Evolutionary conservation across 148 eudicot genomes (phyloP), one percentile per base, ranked within the genome.

Genomic region (Rhododendron griersonianum): DNA sequence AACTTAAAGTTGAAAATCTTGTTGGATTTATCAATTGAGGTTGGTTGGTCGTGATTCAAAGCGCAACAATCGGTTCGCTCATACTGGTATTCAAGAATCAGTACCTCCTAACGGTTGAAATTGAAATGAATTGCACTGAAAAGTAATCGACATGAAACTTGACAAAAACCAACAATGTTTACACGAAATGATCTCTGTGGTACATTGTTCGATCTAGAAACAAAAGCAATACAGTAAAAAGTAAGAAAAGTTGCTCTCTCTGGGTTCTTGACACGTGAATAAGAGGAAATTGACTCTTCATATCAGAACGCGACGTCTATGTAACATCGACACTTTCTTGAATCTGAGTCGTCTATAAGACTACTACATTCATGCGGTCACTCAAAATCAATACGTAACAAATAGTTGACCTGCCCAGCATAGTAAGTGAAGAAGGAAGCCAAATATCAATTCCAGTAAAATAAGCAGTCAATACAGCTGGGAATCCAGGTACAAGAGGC

Each of bases 401-500:
- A 13, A 71, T 71, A 71, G 76, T 5, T 71, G 39, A 71, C 16
- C 76, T 71, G 37, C 69, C 73, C 78, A 47, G 73, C 61, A 61
- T 10, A 79, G 21, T 71, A 48, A 30, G 51, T 48, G 37, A 71
- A 39, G 65, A 74, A 44, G 77, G 74, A 63, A 81, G 78, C 84
- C 59, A 80, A 75, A 84, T 74, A 84, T 79, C 48, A 61, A 82
- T 48, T 86, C 77, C 81, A 81, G 69, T 63, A 86, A 86, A 67
- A 84, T 89, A 85, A 84, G 82, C 78, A 86, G 88, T 87, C 77
- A 81, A 86, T 84, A 69, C 82, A 79, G 81, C 86, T 55, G 90
- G 87, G 84, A 85, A 83, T 87, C 80, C 79, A 85, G 84, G 67
- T 88, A 89, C 89, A 91, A 78, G 86, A 83, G 82, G 88, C 88